These are phyloP conservation scores for Fimicolochytrium jonesii DNA, from an alignment of 192 early-diverging fungal species.

Conservation along the genomic window DNA sequence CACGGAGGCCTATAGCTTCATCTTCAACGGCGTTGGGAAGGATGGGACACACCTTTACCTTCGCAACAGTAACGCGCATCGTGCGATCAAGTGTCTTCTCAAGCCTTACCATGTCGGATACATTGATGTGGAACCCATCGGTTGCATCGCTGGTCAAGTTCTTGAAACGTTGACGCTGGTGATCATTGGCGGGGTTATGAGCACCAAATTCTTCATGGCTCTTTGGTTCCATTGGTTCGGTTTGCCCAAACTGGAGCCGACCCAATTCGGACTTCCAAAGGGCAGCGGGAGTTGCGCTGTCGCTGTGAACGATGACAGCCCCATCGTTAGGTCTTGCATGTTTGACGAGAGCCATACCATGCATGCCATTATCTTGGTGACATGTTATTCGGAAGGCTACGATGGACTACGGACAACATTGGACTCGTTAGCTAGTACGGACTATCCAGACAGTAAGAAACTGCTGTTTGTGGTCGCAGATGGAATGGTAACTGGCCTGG, in stretches of 20 bases:
- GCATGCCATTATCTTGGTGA: slow-evolving; percentile 64
- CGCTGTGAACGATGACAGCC: slow-evolving; percentile 1
- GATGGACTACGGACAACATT: slow-evolving; percentile 58
- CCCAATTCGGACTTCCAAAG: background rate
- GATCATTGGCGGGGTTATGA: slow-evolving; percentile 20
- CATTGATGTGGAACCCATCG: slow-evolving; percentile 7
- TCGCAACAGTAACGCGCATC: background rate
- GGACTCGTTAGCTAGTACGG: slow-evolving; percentile 79
- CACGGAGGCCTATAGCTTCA: too few species aligned
- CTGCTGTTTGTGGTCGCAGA: slow-evolving; percentile 84
- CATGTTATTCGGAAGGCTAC: slow-evolving; percentile 83
- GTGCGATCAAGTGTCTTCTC: background rate
- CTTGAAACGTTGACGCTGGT: slow-evolving; percentile 13
- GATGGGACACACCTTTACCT: background rate
- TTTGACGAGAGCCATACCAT: background rate
- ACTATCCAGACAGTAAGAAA: slow-evolving; percentile 80
- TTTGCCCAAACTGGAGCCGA: slow-evolving; percentile 3
- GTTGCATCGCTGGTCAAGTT: slow-evolving; percentile 18
- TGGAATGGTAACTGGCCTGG: slow-evolving; percentile 81
- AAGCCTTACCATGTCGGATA: slow-evolving; percentile 14
- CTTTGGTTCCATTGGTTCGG: slow-evolving; percentile 32
- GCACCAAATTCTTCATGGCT: slow-evolving; percentile 27
- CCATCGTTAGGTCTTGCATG: background rate
- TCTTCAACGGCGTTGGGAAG: background rate
- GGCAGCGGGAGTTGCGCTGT: background rate